Percentiles rank a stretch among this genome's conserved stretches.
These are phyloP conservation scores for Ophiocordyceps polyrhachis-furcata DNA, from an alignment of 2,329 filamentous ascomycete genomes.

Conservation along the genomic window DNA sequence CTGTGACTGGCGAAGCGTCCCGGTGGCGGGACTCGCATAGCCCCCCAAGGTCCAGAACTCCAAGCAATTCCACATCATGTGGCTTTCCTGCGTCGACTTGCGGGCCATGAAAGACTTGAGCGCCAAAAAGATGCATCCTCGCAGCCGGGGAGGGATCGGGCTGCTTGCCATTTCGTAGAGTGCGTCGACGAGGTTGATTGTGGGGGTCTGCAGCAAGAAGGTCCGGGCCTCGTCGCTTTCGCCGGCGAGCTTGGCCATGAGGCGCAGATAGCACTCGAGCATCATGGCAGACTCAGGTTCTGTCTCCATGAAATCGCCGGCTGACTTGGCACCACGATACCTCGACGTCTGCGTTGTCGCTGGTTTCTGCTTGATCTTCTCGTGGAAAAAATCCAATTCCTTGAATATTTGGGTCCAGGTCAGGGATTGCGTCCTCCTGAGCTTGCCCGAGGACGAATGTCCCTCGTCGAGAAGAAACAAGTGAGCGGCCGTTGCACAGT, in stretches of 20 bases:
- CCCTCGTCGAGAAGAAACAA: conserved; percentile 80
- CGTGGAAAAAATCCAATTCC: conserved; percentile 71
- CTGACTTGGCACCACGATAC: conserved; percentile 40
- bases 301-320: conserved; percentile 50
- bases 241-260: conserved; percentile 64
- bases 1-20: conserved; percentile 14
- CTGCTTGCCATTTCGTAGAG: conserved; percentile 66
- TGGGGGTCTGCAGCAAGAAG: conserved; percentile 50
- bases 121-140: conserved; percentile 68
- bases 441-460: conserved; percentile 52
- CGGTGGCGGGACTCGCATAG: conserved; percentile 22
- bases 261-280: conserved; percentile 80
- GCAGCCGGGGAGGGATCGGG: conserved; percentile 54
- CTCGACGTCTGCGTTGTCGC: conserved; percentile 18
- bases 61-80: conserved; percentile 60
- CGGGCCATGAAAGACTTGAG: conserved; percentile 57
- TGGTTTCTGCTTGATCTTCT: conserved; percentile 57
- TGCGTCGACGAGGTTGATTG: conserved; percentile 50
- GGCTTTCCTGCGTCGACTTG: conserved; percentile 48
- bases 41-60: conserved; percentile 61
- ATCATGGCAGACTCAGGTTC: conserved; percentile 93
- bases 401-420: conserved; percentile 89
- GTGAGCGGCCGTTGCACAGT: conserved; percentile 71
- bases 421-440: conserved; percentile 66
- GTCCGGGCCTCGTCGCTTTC: conserved; percentile 54